A percentile compares a stretch with the other conserved stretches of the same genome.
Evolutionary conservation across 306 rosid genomes (phyloP).

Genomic region (Biancaea sappan): DNA sequence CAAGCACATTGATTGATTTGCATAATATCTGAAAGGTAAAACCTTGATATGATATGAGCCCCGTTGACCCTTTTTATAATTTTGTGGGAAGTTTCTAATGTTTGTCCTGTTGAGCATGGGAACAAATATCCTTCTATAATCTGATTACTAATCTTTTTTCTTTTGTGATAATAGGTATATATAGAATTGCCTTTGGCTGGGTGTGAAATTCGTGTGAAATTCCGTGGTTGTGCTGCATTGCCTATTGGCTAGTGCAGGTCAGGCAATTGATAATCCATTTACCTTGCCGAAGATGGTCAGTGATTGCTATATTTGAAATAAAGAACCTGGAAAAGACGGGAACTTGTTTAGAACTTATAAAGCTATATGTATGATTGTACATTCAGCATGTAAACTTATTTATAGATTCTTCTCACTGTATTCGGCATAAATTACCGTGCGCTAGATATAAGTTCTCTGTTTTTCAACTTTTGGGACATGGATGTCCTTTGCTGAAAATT

Average conservation of each 20-base stretch:
- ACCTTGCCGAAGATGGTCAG: slow-evolving; percentile 40
- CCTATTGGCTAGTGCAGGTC: slow-evolving; percentile 35
- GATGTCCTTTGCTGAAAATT: neutral
- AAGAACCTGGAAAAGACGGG: slow-evolving; percentile 37
- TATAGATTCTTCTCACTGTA: slow-evolving; percentile 36
- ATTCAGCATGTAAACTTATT: slow-evolving; percentile 45
- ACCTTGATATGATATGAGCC: slow-evolving; percentile 14
- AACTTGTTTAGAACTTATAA: slow-evolving; percentile 37
- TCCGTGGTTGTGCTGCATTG: slow-evolving; percentile 42
- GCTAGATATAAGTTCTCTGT: slow-evolving; percentile 6
- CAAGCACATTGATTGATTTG: slow-evolving; percentile 46
- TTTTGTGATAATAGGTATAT: slow-evolving; percentile 52
- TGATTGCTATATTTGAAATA: slow-evolving; percentile 48
- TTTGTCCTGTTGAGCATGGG: neutral
- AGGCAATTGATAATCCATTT: slow-evolving; percentile 44
- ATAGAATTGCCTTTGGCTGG: slow-evolving; percentile 42
- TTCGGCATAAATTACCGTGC: slow-evolving; percentile 25
- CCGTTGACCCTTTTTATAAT: neutral
- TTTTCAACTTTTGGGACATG: slow-evolving; percentile 4
- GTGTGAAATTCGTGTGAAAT: slow-evolving; percentile 40
- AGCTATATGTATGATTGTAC: slow-evolving; percentile 46
- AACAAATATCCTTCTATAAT: slow-evolving; percentile 13
- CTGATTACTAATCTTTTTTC: neutral
- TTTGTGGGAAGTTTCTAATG: neutral
- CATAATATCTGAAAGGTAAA: slow-evolving; percentile 51